Evolutionary conservation across 495 filamentous ascomycete genomes (phyloP).

Genomic region (Glutinoglossum americanum): DNA sequence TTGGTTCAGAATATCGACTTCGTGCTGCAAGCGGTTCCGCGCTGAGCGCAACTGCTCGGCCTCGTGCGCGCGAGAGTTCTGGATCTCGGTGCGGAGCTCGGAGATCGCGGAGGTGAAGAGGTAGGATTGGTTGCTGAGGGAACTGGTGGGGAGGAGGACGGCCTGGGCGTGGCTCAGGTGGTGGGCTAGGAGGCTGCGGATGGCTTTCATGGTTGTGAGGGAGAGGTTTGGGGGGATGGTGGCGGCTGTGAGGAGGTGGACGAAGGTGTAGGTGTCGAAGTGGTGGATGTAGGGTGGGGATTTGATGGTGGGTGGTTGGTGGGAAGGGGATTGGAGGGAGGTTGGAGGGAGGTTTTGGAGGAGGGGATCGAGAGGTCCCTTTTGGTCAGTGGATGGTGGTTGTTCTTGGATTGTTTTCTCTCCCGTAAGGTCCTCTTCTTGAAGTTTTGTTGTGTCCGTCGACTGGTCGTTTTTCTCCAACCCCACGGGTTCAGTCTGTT

Average conservation of each 20-base stretch:
- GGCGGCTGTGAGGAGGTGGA: constrained; percentile 45
- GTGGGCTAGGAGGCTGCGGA: constrained; percentile 47
- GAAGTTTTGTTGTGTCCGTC: too few species aligned
- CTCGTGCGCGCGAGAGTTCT: constrained; percentile 30
- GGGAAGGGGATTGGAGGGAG: not conserved
- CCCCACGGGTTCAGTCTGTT: too few species aligned
- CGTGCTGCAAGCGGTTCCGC: constrained; percentile 67
- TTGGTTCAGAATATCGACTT: constrained; percentile 80
- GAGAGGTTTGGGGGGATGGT: constrained; percentile 51
- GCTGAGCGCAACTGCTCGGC: constrained; percentile 58
- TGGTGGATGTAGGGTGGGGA: constrained; percentile 57
- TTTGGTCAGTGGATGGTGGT: not conserved
- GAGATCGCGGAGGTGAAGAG: constrained; percentile 86
- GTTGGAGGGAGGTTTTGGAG: not conserved
- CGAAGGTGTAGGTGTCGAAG: constrained; percentile 83
- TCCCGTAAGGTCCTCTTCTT: too few species aligned
- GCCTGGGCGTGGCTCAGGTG: constrained; percentile 63
- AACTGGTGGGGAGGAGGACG: constrained; percentile 53
- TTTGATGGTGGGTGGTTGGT: not conserved
- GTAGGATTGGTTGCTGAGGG: constrained; percentile 73
- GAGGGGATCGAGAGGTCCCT: constrained; percentile 3
- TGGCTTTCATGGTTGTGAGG: constrained; percentile 69
- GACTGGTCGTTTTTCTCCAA: not conserved
- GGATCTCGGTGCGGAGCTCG: constrained; percentile 69
- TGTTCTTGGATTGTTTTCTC: not conserved